These are phyloP conservation scores for Clavariopsis aquatica DNA, from an alignment of 495 filamentous ascomycete species.

Conservation along the genomic window DNA sequence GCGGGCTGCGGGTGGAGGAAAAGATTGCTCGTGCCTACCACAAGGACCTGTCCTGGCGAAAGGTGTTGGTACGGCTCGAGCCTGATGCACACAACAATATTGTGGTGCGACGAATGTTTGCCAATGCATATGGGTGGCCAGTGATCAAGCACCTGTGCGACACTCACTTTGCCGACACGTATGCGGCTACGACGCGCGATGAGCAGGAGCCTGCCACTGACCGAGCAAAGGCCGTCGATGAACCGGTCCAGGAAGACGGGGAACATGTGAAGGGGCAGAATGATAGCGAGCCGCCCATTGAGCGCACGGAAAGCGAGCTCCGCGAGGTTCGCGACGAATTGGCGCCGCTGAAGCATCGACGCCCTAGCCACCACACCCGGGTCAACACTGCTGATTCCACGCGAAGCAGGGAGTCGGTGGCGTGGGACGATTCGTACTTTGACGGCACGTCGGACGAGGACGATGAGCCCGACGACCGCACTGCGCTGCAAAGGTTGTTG, in stretches of 20 bases:
- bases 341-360: constrained; percentile 27
- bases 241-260: constrained; percentile 46
- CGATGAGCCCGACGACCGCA: constrained; percentile 40
- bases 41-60: constrained; percentile 84
- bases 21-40: constrained; percentile 97
- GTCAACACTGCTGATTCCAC: constrained; percentile 9
- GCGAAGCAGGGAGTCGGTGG: constrained; percentile 33
- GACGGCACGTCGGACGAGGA: constrained; percentile 42
- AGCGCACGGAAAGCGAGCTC: constrained; percentile 53
- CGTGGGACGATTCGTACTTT: constrained; percentile 46
- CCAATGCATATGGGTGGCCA: constrained; percentile 97
- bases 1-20: constrained; percentile 85
- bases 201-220: constrained; percentile 54
- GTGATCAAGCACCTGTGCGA: constrained; percentile 92
- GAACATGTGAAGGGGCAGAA: constrained; percentile 63
- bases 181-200: constrained; percentile 60
- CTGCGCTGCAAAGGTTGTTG: constrained; percentile 38
- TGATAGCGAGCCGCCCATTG: constrained; percentile 65
- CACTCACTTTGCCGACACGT: constrained; percentile 79
- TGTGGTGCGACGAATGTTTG: constrained; percentile 90
- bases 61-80: constrained; percentile 91
- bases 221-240: constrained; percentile 50
- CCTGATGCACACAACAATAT: constrained; percentile 99
- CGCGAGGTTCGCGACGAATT: constrained; percentile 46
- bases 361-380: neutral